Evolutionary conservation across 345 rosid species (phyloP).

Genomic region (Isatis tinctoria): DNA sequence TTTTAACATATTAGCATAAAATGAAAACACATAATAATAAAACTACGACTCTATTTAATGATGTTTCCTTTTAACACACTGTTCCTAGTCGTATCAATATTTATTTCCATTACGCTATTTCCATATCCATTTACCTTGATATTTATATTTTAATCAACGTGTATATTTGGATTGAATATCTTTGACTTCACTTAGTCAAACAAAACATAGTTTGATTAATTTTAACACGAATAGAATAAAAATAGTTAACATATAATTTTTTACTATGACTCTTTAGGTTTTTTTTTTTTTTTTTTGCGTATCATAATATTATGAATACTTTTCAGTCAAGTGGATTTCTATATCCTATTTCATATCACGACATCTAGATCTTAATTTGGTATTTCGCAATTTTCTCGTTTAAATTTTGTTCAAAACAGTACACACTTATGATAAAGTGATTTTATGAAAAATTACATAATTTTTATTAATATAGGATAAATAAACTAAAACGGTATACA

Average conservation of each 20-base stretch:
- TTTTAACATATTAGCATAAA: background rate
- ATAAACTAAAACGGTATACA: background rate
- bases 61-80: background rate
- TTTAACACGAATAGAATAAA: background rate
- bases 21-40: background rate
- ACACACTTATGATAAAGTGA: background rate
- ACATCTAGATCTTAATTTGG: background rate
- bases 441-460: background rate
- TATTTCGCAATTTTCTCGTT: background rate
- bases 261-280: background rate
- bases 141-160: background rate
- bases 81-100: background rate
- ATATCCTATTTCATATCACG: background rate
- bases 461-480: background rate
- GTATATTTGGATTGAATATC: background rate
- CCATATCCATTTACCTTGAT: background rate
- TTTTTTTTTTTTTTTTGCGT: background rate
- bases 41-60: background rate
- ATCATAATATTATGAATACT: background rate
- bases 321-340: background rate
- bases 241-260: background rate
- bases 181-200: slow-evolving; percentile 13
- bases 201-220: background rate
- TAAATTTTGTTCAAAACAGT: background rate
- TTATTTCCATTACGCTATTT: background rate